Conservation (phyloP, 768 basidiomycete species). For the Mrakia gelida region DNA sequence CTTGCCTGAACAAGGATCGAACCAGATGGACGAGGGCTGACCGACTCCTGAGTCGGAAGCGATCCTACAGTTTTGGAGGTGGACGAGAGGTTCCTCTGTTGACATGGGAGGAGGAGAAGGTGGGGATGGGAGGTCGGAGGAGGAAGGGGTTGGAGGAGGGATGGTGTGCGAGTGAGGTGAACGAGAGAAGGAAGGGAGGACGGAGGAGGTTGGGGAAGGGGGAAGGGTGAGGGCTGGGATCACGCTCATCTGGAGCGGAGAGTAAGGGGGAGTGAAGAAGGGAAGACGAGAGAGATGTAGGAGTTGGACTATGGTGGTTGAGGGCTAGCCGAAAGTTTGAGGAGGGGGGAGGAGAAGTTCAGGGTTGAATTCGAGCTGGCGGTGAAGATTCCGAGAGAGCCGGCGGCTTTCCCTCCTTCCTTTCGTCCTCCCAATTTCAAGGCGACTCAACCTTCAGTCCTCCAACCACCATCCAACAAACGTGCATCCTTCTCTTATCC, state of each 20-base stretch:
- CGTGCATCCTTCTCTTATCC: no score
- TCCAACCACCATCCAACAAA: not conserved
- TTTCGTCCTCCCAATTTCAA: no score
- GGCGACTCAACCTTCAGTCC: not conserved
- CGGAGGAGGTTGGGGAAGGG: not conserved
- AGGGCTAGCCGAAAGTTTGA: not conserved
- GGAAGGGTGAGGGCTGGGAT: not conserved
- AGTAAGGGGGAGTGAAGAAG: not conserved
- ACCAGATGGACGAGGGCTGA: conserved; percentile 11
- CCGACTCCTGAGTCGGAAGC: not conserved
- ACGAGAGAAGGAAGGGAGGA: conserved; percentile 10
- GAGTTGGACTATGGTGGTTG: not conserved
- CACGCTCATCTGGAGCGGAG: conserved; percentile 1
- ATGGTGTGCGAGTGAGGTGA: not conserved
- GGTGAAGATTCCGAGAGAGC: not conserved
- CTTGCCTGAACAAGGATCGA: conserved; percentile 9
- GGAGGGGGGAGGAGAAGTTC: not conserved
- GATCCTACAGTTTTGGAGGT: conserved; percentile 1
- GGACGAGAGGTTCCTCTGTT: not conserved
- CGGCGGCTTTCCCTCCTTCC: not conserved
- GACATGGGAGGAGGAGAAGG: not conserved
- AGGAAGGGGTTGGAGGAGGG: not conserved
- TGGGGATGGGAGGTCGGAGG: not conserved
- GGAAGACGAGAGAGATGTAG: not conserved
- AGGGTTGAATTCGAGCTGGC: not conserved